These are phyloP conservation scores for Dryas alaskensis DNA, from an alignment of 306 rosid genomes.

Conservation along the genomic window DNA sequence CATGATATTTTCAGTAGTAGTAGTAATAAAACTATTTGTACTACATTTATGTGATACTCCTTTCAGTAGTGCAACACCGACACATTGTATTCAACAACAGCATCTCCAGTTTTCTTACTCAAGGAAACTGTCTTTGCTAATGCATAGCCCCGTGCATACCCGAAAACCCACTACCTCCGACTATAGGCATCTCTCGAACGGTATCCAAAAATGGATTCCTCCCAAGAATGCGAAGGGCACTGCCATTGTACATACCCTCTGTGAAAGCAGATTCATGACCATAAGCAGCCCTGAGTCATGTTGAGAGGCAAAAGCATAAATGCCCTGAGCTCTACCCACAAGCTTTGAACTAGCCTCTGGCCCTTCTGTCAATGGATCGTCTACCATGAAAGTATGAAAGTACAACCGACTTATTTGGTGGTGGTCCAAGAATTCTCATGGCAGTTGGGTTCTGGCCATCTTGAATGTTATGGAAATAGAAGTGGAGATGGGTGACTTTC, in stretches of 20 bases:
- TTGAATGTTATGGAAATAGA: conserved; percentile 46
- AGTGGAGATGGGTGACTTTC: conserved; percentile 41
- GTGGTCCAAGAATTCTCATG: conserved; percentile 16
- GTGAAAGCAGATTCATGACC: conserved; percentile 33
- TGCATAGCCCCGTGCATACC: conserved; percentile 37
- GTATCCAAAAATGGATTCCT: conserved; percentile 19
- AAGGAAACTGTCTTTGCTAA: conserved; percentile 28
- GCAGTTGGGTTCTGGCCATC: conserved; percentile 33
- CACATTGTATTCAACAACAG: conserved; percentile 42
- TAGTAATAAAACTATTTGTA: not conserved
- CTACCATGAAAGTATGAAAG: conserved; percentile 25
- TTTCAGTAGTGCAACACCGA: conserved; percentile 18
- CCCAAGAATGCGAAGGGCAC: conserved; percentile 37
- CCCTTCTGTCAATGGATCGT: conserved; percentile 31
- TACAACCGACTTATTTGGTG: conserved; percentile 8
- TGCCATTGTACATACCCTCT: conserved; percentile 32
- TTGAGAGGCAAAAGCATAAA: conserved; percentile 39
- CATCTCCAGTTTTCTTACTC: conserved; percentile 21
- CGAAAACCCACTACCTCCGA: conserved; percentile 42
- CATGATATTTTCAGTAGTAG: not conserved
- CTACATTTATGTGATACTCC: conserved; percentile 5
- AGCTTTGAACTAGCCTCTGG: conserved; percentile 29
- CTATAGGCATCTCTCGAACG: conserved; percentile 40
- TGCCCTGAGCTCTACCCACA: conserved; percentile 43
- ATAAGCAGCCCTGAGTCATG: conserved; percentile 35